Evolutionary conservation across 2,329 filamentous ascomycete species (phyloP), one percentile per base, ranked within the genome.

Genomic region (Akanthomyces dipterigenus): DNA sequence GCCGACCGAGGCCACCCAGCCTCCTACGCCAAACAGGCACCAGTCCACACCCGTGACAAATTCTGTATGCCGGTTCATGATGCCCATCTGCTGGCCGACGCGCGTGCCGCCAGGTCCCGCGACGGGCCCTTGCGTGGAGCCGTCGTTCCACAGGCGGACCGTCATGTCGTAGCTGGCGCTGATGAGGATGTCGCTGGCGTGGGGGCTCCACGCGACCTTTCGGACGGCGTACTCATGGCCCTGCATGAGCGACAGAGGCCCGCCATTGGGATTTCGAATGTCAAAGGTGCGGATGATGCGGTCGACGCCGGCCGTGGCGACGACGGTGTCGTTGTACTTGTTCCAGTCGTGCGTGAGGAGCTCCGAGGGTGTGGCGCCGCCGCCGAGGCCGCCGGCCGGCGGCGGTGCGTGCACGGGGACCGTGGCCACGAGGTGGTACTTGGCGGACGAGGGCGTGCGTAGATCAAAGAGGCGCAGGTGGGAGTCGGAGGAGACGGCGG

Each of bases 101-200:
- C 79, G 73, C 1, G 78, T 73, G 0, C 75, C 71, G 67, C 64
- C 74, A 67, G 68, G 75, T 2, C 49, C 58, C 12, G 40, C 43
- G 8, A 45, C 38, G 59, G 70, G 73, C 51, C 71, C 76, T 65
- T 68, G 73, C 5, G 73, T 72, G 2, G 80, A 80, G 5, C 77
- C 90, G 71, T 98, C 95, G 12, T 87, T 91, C 95, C 95, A 99
- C 55, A 97, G 81, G 36, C 95, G 85, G 67, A 95, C 96, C 6
- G 91, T 96, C 95, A 99, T 99, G 75, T 99, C 95, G 74, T 99
- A 99, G 71, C 92, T 95, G 1, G 90, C 93, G 67, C 88, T 95
- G 46, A 96, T 81, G 46, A 99, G 76, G 11, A 96, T 83, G 71
- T 98, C 91, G 62, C 87, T 87, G n/a, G 95, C 82, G 77, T 99